phyloP scores from a whole-genome alignment of 1,284 basidiomycete genomes.

The Melampsora occidentalis region DNA sequence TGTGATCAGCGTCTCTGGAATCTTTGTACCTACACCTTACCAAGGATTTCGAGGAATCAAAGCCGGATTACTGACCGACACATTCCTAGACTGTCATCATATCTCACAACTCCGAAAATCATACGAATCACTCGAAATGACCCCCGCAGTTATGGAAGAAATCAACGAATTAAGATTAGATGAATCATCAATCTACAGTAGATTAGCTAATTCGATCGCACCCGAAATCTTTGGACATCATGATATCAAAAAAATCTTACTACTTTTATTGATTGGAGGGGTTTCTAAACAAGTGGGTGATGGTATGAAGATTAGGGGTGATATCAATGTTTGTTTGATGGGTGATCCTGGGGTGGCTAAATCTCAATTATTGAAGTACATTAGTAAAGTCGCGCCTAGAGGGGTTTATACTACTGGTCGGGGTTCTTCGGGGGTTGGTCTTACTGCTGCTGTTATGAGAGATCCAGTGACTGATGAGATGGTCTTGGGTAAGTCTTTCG shows the following conservation, averaged over 20 bases:
- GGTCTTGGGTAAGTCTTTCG: conserved; percentile 77
- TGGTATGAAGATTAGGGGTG: conserved; percentile 97
- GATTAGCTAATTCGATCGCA: conserved; percentile 74
- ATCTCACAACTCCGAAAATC: conserved; percentile 96
- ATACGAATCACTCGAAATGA: conserved; percentile 89
- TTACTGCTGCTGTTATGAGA: conserved; percentile 97
- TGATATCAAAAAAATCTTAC: conserved; percentile 96
- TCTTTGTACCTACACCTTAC: conserved; percentile 85
- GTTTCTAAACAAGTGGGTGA: conserved; percentile 92
- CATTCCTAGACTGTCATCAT: conserved; percentile 88
- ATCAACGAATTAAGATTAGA: conserved; percentile 73
- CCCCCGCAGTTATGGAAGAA: conserved; percentile 72
- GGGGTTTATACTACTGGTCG: conserved; percentile 98
- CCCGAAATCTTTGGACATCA: conserved; percentile 98
- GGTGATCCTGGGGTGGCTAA: conserved; percentile 99
- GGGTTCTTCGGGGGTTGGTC: conserved; percentile 94
- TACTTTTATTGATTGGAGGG: conserved; percentile 89
- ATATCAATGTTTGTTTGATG: conserved; percentile 97
- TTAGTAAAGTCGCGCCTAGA: conserved; percentile 94
- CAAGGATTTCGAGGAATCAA: conserved; percentile 83
- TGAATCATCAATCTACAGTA: conserved; percentile 71
- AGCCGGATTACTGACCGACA: conserved; percentile 93
- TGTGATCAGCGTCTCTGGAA: conserved; percentile 83
- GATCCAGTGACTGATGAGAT: conserved; percentile 99
- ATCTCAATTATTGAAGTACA: conserved; percentile 95